A percentile compares a stretch with the other conserved stretches of the same genome.
Conservation (phyloP, 1,139 yeast species). For the Ashbya aceris region DNA sequence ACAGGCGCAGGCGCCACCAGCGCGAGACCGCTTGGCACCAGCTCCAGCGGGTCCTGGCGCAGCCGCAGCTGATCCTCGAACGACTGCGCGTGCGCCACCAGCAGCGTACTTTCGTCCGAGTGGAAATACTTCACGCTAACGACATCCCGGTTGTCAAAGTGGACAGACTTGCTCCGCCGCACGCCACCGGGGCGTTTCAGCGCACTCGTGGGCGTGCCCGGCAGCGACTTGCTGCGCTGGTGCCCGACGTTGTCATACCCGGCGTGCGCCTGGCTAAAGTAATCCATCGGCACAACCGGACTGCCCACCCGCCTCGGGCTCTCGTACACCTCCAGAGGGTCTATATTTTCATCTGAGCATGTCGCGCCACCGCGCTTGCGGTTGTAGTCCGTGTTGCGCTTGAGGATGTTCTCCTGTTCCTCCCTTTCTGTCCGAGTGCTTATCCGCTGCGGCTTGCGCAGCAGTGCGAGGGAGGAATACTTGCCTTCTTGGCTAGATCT, state of each 20-base stretch:
- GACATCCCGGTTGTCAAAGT: conserved; percentile 23
- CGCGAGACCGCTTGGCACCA: background rate
- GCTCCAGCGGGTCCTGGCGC: background rate
- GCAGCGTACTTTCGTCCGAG: conserved; percentile 26
- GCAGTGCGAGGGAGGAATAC: conserved; percentile 19
- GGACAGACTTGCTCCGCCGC: conserved; percentile 26
- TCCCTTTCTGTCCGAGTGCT: conserved; percentile 11
- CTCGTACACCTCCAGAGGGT: conserved; percentile 1
- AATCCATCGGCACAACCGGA: conserved; percentile 2
- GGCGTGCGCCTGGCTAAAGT: conserved; percentile 1
- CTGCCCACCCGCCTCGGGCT: conserved; percentile 1
- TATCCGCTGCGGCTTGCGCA: conserved; percentile 23
- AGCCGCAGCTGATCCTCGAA: background rate
- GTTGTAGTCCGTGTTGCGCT: conserved; percentile 22
- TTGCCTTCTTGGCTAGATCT: conserved; percentile 5
- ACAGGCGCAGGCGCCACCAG: background rate
- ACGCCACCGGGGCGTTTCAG: conserved; percentile 9
- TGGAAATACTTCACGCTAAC: conserved; percentile 26
- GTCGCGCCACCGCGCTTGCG: conserved; percentile 7
- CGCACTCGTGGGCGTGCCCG: conserved; percentile 16
- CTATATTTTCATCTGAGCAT: conserved; percentile 1
- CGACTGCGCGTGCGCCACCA: conserved; percentile 13
- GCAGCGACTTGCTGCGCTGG: conserved; percentile 25
- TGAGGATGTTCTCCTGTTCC: conserved; percentile 17
- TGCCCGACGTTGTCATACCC: background rate